Evolutionary conservation across 2,329 filamentous ascomycete genomes (phyloP), one percentile per base, ranked within the genome.

Genomic region (Alternaria ethzedia): DNA sequence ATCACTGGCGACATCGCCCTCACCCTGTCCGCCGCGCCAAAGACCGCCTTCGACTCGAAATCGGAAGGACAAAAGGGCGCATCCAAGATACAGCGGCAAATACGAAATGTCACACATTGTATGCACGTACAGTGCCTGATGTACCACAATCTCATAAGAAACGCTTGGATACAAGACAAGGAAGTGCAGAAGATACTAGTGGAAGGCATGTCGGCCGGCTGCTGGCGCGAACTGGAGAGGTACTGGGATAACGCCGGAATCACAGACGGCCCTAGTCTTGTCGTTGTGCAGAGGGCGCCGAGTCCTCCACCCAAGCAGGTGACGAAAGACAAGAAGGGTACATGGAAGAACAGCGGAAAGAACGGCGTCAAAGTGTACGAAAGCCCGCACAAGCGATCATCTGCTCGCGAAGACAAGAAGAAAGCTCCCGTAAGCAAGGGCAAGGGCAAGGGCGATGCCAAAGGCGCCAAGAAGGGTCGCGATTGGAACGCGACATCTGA

Each of bases 61-160:
- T 83, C 85, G 9, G 85, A 90, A n/a, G 80, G 82, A 17, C 97
- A 93, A 80, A 97, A 95, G 76, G 94, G 93, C 0, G 91, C 92
- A 0, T 91, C 92, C 3, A 97, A 97, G 80, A 88, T 91, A 26
- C 93, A 97, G 75, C 88, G 93, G 55, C 87, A 89, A 64, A 91
- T 95, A 59, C 87, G 96, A 25, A 87, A 90, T 32, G 86, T 89
- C 4, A 94, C 93, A 1, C 96, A 99, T 79, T 92, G 92, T 70
- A 86, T 97, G 70, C 96, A 99, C 79, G 94, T 98, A 2, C 90
- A 96, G 76, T 88, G 89, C 56, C 83, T 99, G 15, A 86, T 99
- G 63, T 97, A 91, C 86, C 94, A 98, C 77, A 98, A 98, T 75
- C 88, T 92, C 0, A 81, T 96, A 13, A 88, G 79, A 12, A 81